phyloP scores from a whole-genome alignment of 176 grass and related monocot genomes.

The Avena eriantha region DNA sequence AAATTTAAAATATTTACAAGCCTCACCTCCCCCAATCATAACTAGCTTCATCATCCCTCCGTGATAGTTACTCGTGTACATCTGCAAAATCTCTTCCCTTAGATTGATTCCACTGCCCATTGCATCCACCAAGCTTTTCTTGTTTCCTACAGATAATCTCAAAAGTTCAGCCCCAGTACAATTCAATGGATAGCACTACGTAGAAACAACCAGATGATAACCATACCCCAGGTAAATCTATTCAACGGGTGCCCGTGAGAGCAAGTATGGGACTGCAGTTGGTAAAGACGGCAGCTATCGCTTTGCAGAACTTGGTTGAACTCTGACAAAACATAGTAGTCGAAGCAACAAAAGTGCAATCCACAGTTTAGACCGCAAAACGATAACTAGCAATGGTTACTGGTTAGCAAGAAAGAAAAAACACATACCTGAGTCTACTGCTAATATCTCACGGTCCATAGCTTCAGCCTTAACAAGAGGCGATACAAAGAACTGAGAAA shows the following conservation, averaged over 20 bases:
- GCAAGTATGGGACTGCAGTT: conserved; percentile 92
- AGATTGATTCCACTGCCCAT: conserved; percentile 88
- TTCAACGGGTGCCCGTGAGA: conserved; percentile 81
- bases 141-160: conserved; percentile 74
- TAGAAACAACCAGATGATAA: conserved; percentile 29
- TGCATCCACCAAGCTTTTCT: conserved; percentile 92
- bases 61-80: conserved; percentile 82
- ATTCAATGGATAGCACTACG: conserved; percentile 25
- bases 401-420: conserved; percentile 33
- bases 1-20: conserved; percentile 29
- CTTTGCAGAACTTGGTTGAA: conserved; percentile 95
- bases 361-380: conserved; percentile 40
- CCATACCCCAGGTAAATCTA: conserved; percentile 96
- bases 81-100: conserved; percentile 84
- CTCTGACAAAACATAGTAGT: conserved; percentile 60
- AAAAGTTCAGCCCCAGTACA: conserved; percentile 43
- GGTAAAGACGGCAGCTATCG: conserved; percentile 77
- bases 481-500: conserved; percentile 97
- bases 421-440: conserved; percentile 87
- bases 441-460: conserved; percentile 94
- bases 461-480: conserved; percentile 95
- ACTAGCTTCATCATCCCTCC: conserved; percentile 88
- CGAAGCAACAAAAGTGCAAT: conserved; percentile 36
- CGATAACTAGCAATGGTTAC: background rate
- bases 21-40: conserved; percentile 91